Evolutionary conservation across 225 moss, liverwort and hornwort genomes (phyloP).

Genomic region (Thuidium tamariscinum): DNA sequence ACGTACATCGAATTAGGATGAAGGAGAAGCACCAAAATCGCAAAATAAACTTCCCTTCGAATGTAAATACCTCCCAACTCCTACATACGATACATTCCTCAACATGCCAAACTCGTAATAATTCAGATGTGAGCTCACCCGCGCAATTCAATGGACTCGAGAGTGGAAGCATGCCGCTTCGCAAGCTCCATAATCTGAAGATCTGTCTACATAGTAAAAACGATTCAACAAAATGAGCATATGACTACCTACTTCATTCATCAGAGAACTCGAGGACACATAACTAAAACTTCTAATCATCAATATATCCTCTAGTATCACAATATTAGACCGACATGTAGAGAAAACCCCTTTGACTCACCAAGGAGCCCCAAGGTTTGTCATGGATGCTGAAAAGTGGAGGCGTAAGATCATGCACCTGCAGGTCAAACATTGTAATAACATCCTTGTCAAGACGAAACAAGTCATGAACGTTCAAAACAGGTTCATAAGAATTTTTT

Average conservation of each 20-base stretch:
- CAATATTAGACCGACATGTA: background rate
- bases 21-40: background rate
- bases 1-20: background rate
- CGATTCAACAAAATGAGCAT: background rate
- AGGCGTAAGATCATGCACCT: conserved; percentile 88
- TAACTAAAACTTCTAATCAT: background rate
- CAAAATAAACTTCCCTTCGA: background rate
- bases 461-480: background rate
- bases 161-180: conserved; percentile 36
- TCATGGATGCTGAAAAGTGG: conserved; percentile 37
- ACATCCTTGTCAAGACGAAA: background rate
- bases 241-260: background rate
- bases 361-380: conserved; percentile 72
- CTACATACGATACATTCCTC: background rate
- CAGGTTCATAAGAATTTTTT: background rate
- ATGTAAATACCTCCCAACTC: background rate
- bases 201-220: conserved; percentile 37
- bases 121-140: conserved; percentile 23
- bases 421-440: conserved; percentile 6
- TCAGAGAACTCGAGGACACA: background rate
- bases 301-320: background rate
- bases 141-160: conserved; percentile 33
- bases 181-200: conserved; percentile 38
- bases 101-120: background rate
- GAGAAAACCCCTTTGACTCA: conserved; percentile 9